Evolutionary conservation across 148 eudicot genomes (phyloP), one percentile per base, ranked within the genome.

Genomic region (Spergularia marina): DNA sequence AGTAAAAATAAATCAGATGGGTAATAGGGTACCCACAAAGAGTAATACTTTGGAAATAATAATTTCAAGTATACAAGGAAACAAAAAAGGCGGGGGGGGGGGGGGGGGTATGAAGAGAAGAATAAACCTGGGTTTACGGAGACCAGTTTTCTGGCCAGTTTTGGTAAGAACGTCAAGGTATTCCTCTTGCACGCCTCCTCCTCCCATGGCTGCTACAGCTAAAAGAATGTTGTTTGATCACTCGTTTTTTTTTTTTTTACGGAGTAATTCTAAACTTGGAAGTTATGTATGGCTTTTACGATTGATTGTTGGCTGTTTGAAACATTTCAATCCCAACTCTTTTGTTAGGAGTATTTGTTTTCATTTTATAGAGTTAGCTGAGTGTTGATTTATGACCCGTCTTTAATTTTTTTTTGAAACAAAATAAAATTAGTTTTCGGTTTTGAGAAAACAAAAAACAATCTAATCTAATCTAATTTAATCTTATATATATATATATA

Each of bases 111-210:
- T 30, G 64, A 56, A 67, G 68, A 3, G 12, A 9, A 62, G 62
- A 60, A 64, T 30, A n/a, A 53, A 79, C 91, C 89, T 88, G 78
- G 81, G 82, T 66, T 88, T 88, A 56, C 86, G 74, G 71, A 76
- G 11, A 54, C 91, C 89, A n/a, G 87, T 86, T 47, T 82, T 84
- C 15, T 80, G 77, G 47, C 89, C 89, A 10, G 84, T 53, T 75
- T 82, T 84, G 25, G 84, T 84, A 49, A 86, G 87, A 65, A 88
- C 85, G 23, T 88, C 91, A n/a, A 88, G 61, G 68, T 77, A 83
- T 70, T 88, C 91, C 71, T 78, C 85, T n/a, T 75, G 66, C 15
- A 51, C 62, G 51, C 47, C 72, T 39, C 10, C 85, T 39, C 7
- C 85, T 17, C 12, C 82, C 85, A 84, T 84, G 17, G 74, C 81